Base-by-base conservation (phyloP, 768 basidiomycete genomes). In the Cystofilobasidium bisporidii region DNA sequence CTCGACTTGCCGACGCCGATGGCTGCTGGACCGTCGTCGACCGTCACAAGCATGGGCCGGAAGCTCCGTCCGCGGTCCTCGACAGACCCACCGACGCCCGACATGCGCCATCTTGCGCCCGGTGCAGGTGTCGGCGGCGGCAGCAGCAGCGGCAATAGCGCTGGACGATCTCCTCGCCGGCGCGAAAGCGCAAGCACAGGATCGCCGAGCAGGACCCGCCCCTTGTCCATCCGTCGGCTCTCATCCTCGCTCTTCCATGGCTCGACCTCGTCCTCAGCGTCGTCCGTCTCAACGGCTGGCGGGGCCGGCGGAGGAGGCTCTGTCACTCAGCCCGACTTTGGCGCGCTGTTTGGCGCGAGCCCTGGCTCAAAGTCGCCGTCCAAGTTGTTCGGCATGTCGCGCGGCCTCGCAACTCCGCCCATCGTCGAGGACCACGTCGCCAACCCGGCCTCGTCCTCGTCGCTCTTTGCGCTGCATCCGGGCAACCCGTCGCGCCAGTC, bases 171-270 rank as follows among this genome's bases (percentile, higher is more conserved):
- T 22, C 47, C 47, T 1, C n/a, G 9, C n/a, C 47, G 47, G 9
- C 47, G 47, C 20, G 47, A 24, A n/a, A 48, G n/a, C n/a, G 20
- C 47, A n/a, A 48, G 47, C 47, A 17, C 47, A 14, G 47, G 47
- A 22, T n/a, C 22, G 10, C 47, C 47, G 47, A 24, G 47, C 17
- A 9, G 47, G 22, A 8, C 22, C 38, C 40, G 63, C 18, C 65
- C 60, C 47, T 18, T 50, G n/a, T 67, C 65, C 33, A 67, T 67
- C 36, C 48, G 48, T 15, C 47, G 65, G 3, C 60, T 61, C 2
- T 67, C 65, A 14, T 61, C 58, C 14, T 38, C 45, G 1, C 47
- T 67, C 43, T 60, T 48, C 47, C 53, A 59, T 8, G 26, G 22
- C 8, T 48, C 47, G n/a, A 5, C 47, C 47, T 43, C 41, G 15